phyloP scores from a whole-genome alignment of 2,329 filamentous ascomycete genomes.

The Aspergillus aculeatinus region DNA sequence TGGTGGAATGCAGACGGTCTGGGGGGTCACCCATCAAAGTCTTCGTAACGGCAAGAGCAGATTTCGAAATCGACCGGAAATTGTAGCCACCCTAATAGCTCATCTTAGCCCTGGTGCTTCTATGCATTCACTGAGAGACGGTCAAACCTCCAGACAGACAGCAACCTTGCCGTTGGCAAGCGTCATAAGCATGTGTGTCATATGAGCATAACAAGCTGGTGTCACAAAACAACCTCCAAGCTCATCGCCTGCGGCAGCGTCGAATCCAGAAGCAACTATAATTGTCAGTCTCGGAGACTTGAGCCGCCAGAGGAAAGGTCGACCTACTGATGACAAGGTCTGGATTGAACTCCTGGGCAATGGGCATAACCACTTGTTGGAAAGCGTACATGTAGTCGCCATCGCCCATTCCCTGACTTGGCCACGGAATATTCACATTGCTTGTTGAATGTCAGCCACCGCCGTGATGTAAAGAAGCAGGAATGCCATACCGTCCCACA shows the following conservation, averaged over 20 bases:
- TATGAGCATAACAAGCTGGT: conserved; percentile 89
- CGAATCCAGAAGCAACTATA: conserved; percentile 84
- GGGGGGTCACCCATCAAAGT: conserved; percentile 96
- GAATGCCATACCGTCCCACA: conserved; percentile 50
- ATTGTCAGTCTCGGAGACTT: conserved; percentile 14
- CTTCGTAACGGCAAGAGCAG: conserved; percentile 83
- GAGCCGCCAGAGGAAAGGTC: not conserved
- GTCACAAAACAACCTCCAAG: conserved; percentile 91
- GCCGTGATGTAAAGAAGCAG: not conserved
- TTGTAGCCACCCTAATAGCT: conserved; percentile 76
- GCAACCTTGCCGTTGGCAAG: conserved; percentile 84
- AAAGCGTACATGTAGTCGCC: conserved; percentile 97
- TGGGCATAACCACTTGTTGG: conserved; percentile 93
- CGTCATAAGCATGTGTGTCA: conserved; percentile 99
- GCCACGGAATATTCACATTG: conserved; percentile 71
- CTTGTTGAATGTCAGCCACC: conserved; percentile 29
- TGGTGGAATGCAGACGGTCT: conserved; percentile 52
- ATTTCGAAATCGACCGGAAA: conserved; percentile 85
- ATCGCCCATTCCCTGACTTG: conserved; percentile 77
- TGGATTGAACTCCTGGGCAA: conserved; percentile 87
- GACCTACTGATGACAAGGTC: conserved; percentile 75
- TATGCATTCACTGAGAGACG: not conserved
- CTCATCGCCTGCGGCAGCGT: conserved; percentile 90
- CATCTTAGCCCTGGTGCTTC: not conserved
- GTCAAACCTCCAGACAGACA: conserved; percentile 73